A percentile compares a stretch with the other conserved stretches of the same genome.
Conservation (phyloP, 257 asterid genomes). For the Sherardia arvensis region DNA sequence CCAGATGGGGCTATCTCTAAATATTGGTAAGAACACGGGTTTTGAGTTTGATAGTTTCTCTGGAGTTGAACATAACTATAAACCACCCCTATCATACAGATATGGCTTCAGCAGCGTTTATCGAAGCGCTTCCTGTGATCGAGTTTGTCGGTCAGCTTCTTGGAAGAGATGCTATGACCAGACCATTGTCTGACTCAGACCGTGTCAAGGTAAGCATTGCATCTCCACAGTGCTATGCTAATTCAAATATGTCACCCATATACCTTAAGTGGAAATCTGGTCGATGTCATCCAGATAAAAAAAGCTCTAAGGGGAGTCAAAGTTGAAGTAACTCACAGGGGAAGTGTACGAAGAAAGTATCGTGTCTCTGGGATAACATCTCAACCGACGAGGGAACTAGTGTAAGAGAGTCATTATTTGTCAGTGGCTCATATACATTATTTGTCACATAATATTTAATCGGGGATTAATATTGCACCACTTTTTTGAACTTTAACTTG, state of each 20-base stretch:
- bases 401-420: conserved; percentile 35
- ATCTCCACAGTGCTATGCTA: neutral
- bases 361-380: conserved; percentile 90
- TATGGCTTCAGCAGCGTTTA: conserved; percentile 99
- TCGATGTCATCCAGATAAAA: conserved; percentile 52
- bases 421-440: neutral
- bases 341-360: conserved; percentile 84
- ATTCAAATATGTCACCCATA: neutral
- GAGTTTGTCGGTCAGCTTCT: conserved; percentile 85
- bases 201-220: conserved; percentile 64
- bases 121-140: conserved; percentile 93
- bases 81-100: conserved; percentile 27
- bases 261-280: neutral
- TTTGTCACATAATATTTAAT: neutral
- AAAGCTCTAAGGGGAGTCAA: conserved; percentile 96
- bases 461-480: neutral
- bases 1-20: conserved; percentile 96
- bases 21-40: conserved; percentile 47
- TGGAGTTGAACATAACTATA: conserved; percentile 1
- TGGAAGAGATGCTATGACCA: conserved; percentile 78
- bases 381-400: conserved; percentile 91
- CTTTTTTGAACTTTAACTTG: neutral
- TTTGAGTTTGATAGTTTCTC: neutral
- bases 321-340: conserved; percentile 98
- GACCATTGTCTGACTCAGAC: conserved; percentile 87